Base-by-base conservation (phyloP, 2,329 filamentous ascomycete species). In the Zymoseptoria tritici region DNA sequence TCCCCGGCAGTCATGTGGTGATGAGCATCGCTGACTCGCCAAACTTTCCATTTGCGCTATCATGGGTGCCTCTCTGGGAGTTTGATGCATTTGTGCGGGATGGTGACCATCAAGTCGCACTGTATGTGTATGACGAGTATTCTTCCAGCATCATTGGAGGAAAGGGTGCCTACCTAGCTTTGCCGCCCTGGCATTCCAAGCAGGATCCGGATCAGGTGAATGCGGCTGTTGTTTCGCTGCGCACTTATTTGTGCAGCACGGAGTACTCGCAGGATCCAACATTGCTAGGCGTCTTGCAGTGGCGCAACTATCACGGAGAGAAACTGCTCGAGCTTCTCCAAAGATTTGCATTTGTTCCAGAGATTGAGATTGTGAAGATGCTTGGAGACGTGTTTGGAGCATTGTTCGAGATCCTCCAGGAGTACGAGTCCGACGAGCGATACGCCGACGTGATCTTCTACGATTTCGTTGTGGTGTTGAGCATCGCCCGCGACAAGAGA, bases 351-450 rank as follows among this genome's bases (percentile, higher is more conserved):
- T 97, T 97, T 66, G 92, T 99, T 0, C 90, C 94, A 0, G 94
- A 99, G 72, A 96, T 97, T 58, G 95, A 99, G 75, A 90, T 99
- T 36, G 94, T 99, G 63, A 99, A 97, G 77, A 82, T 97, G 50
- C 79, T 97, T 7, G 88, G 84, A 63, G 89, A 96, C 68, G 91
- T 97, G 1, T 87, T 99, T 57, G 90, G 96, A 73, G 85, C 91
- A 0, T 83, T 99, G 0, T 99, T 99, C 71, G 88, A 90, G 5
- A 91, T 97, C 26, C 79, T 97, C 26, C 90, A 95, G 29, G 91
- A 97, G 67, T 87, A 96, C 69, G 86, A 90, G n/a, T 91, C 90
- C 9, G 91, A 91, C 65, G 90, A 95, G 64, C 90, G 96, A 70
- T 92, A 91, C 64, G 94, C 97, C 70, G 93, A 97, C 69, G 77